Percentiles rank a stretch among this genome's conserved stretches.
These are phyloP conservation scores for Talaromyces piceae DNA, from an alignment of 2,329 filamentous ascomycete species.

Conservation along the genomic window DNA sequence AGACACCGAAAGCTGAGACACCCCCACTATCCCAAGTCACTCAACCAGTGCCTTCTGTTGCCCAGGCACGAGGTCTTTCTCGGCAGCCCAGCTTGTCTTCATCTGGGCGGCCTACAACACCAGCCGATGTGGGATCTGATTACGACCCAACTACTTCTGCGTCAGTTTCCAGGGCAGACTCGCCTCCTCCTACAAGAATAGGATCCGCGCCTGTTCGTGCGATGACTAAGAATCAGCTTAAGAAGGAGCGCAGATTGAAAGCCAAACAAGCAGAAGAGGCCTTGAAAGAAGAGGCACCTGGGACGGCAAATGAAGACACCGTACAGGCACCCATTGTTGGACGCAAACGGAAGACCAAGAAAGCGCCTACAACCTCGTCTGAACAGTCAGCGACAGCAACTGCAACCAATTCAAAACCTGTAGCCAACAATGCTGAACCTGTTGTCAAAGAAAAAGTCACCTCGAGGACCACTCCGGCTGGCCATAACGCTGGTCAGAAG, in stretches of 20 bases:
- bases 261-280: constrained; percentile 40
- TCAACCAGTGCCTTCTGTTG: constrained; percentile 25
- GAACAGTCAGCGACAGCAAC: constrained; percentile 12
- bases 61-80: constrained; percentile 25
- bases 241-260: constrained; percentile 50
- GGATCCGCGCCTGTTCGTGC: constrained; percentile 53
- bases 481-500: constrained; percentile 19
- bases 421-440: constrained; percentile 7
- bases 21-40: constrained; percentile 25
- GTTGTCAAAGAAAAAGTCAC: constrained; percentile 17
- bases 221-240: constrained; percentile 56
- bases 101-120: constrained; percentile 52
- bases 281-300: constrained; percentile 35
- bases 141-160: constrained; percentile 51
- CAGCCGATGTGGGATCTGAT: constrained; percentile 53
- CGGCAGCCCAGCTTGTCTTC: constrained; percentile 44
- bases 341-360: constrained; percentile 54
- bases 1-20: constrained; percentile 48
- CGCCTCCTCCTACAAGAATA: constrained; percentile 47
- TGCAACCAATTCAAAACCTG: neutral
- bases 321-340: constrained; percentile 56
- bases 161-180: constrained; percentile 53
- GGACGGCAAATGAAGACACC: constrained; percentile 35
- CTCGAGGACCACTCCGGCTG: constrained; percentile 15
- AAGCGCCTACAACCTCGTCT: constrained; percentile 26